Conservation (phyloP, 2,329 filamentous ascomycete species). For the Verticillium albo-atrum region DNA sequence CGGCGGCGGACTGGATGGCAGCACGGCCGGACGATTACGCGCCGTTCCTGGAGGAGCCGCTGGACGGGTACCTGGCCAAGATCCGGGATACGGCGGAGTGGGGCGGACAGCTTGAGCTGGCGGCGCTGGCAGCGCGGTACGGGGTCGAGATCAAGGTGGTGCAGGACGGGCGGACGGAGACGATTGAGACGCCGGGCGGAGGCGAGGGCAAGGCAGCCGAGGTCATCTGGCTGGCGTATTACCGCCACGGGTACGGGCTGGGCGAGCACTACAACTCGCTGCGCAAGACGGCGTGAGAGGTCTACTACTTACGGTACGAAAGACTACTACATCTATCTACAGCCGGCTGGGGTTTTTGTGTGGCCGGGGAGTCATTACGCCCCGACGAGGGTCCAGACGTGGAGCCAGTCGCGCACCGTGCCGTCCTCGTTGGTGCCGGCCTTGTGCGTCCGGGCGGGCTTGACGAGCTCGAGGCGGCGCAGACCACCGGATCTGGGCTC, state of each 20-base stretch:
- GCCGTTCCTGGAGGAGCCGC: constrained; percentile 78
- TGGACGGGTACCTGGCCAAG: constrained; percentile 68
- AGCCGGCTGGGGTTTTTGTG: no score
- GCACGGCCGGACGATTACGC: constrained; percentile 74
- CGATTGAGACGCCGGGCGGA: constrained; percentile 54
- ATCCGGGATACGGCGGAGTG: constrained; percentile 88
- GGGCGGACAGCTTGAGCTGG: constrained; percentile 89
- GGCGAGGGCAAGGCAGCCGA: constrained; percentile 31
- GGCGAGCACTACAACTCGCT: constrained; percentile 98
- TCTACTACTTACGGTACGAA: background rate
- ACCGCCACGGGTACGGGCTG: constrained; percentile 86
- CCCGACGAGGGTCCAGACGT: constrained; percentile 41
- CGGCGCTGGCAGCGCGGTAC: constrained; percentile 78
- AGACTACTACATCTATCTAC: background rate
- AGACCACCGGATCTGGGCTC: constrained; percentile 37
- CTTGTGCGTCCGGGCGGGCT: constrained; percentile 44
- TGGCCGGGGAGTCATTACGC: no score
- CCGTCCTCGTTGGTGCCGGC: constrained; percentile 41
- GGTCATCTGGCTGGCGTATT: constrained; percentile 84
- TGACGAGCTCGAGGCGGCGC: constrained; percentile 42
- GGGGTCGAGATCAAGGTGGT: constrained; percentile 78
- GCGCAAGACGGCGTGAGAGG: constrained; percentile 33
- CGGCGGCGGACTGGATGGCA: constrained; percentile 74
- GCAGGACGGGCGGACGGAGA: constrained; percentile 77
- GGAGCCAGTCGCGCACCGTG: constrained; percentile 46